Percentiles rank a stretch among this genome's conserved stretches.
Evolutionary conservation across 495 filamentous ascomycete genomes (phyloP).

Genomic region (Hyaloscypha hepaticicola): DNA sequence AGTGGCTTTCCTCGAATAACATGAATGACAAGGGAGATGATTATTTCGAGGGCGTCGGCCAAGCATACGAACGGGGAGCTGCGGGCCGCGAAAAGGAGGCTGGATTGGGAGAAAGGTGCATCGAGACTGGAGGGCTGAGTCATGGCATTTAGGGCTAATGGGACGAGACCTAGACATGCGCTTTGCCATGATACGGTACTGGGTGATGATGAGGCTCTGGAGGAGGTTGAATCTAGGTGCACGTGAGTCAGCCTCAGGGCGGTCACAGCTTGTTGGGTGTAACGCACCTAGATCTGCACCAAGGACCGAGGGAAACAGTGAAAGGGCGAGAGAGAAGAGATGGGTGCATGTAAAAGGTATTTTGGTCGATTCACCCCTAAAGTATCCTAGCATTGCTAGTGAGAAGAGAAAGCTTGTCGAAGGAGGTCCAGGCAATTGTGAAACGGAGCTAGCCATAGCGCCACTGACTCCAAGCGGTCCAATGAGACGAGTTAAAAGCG

Average conservation of each 20-base stretch:
- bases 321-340: too few relatives aligned
- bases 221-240: neutral
- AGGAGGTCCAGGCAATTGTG: neutral
- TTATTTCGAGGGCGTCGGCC: neutral
- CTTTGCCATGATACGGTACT: slow-evolving; percentile 5
- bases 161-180: neutral
- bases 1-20: neutral
- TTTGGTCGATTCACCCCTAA: too few relatives aligned
- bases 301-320: too few relatives aligned
- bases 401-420: neutral
- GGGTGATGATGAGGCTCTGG: neutral
- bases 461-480: neutral
- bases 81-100: slow-evolving; percentile 54
- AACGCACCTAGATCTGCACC: too few relatives aligned
- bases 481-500: neutral
- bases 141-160: slow-evolving; percentile 7
- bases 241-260: neutral
- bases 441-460: neutral
- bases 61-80: slow-evolving; percentile 55
- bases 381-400: too few relatives aligned
- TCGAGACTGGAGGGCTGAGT: slow-evolving; percentile 1
- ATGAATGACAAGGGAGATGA: neutral
- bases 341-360: too few relatives aligned
- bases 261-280: too few relatives aligned
- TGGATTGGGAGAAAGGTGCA: neutral